A percentile compares a stretch with the other conserved stretches of the same genome.
These are phyloP conservation scores for Euphrasia arctica DNA, from an alignment of 305 asterid species.

Conservation along the genomic window DNA sequence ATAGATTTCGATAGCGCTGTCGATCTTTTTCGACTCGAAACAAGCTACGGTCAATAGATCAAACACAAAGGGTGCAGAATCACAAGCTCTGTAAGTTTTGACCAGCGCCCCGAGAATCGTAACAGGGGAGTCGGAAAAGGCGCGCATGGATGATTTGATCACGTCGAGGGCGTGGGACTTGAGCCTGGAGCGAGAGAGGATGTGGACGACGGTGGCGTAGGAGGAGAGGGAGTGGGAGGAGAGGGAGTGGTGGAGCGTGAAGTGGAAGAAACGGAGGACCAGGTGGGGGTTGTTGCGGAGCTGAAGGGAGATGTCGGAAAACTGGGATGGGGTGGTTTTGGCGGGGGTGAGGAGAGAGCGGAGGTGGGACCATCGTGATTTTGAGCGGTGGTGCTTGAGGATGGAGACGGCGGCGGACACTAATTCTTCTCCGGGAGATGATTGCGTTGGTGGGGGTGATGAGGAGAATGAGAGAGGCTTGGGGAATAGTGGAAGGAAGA, in stretches of 20 bases:
- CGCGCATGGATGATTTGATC: constrained; percentile 55
- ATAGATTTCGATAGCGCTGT: constrained; percentile 47
- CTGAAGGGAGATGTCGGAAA: constrained; percentile 55
- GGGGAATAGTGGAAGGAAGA: constrained; percentile 14
- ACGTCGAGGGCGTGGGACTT: constrained; percentile 48
- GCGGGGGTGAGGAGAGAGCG: constrained; percentile 54
- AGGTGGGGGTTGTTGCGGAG: constrained; percentile 72
- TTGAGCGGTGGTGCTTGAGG: constrained; percentile 83
- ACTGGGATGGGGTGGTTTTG: constrained; percentile 46
- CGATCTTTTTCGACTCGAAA: constrained; percentile 63
- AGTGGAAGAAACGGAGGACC: constrained; percentile 60
- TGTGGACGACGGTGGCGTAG: constrained; percentile 65
- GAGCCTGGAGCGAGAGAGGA: constrained; percentile 70
- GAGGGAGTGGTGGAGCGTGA: constrained; percentile 61
- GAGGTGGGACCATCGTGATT: constrained; percentile 78
- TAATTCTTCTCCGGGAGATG: constrained; percentile 33
- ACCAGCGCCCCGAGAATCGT: constrained; percentile 56
- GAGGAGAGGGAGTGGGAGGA: constrained; percentile 68
- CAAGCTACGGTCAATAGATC: constrained; percentile 72
- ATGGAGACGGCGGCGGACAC: constrained; percentile 63
- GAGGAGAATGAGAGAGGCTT: constrained; percentile 33
- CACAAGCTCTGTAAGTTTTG: constrained; percentile 62
- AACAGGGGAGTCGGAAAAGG: constrained; percentile 44
- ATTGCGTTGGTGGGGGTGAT: constrained; percentile 24
- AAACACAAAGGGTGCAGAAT: constrained; percentile 89